phyloP scores from a whole-genome alignment of 1,284 basidiomycete species.

The Cystobasidium slooffiae region DNA sequence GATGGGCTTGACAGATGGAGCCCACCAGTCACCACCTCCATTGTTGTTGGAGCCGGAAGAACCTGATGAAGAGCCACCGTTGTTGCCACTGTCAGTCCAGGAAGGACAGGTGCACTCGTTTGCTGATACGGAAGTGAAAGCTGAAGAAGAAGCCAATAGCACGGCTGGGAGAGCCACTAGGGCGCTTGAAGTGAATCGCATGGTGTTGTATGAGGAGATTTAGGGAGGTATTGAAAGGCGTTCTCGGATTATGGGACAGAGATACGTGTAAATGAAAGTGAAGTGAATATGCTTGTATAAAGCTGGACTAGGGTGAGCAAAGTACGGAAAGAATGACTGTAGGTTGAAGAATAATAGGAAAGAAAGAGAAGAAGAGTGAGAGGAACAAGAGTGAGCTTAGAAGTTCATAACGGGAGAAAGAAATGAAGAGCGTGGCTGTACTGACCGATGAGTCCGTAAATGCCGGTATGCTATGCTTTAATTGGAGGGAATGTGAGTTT shows the following conservation, averaged over 20 bases:
- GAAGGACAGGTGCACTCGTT: slow-evolving; percentile 34
- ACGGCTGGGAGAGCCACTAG: slow-evolving; percentile 32
- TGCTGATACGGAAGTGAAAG: slow-evolving; percentile 17
- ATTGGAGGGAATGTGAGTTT: slow-evolving; percentile 9
- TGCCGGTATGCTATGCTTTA: slow-evolving; percentile 9
- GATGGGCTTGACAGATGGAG: slow-evolving; percentile 29
- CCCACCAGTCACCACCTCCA: slow-evolving; percentile 8
- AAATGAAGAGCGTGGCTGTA: not conserved
- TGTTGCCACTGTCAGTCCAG: slow-evolving; percentile 23
- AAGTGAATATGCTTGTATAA: slow-evolving; percentile 17
- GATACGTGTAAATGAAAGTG: slow-evolving; percentile 1
- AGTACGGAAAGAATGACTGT: slow-evolving; percentile 41
- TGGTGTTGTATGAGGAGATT: not conserved
- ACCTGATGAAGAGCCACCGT: slow-evolving; percentile 6
- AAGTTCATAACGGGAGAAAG: not conserved
- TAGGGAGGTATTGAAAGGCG: not conserved
- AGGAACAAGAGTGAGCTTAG: not conserved
- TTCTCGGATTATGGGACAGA: not conserved
- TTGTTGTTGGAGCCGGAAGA: slow-evolving; percentile 12
- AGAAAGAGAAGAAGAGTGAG: slow-evolving; percentile 19
- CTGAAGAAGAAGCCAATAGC: slow-evolving; percentile 22
- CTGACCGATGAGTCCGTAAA: slow-evolving; percentile 4
- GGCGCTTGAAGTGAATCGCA: slow-evolving; percentile 39
- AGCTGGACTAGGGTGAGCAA: slow-evolving; percentile 34
- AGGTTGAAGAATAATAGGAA: slow-evolving; percentile 35